Base-by-base conservation (phyloP, 1,139 yeast genomes). In the Suhomyces wounanorum region DNA sequence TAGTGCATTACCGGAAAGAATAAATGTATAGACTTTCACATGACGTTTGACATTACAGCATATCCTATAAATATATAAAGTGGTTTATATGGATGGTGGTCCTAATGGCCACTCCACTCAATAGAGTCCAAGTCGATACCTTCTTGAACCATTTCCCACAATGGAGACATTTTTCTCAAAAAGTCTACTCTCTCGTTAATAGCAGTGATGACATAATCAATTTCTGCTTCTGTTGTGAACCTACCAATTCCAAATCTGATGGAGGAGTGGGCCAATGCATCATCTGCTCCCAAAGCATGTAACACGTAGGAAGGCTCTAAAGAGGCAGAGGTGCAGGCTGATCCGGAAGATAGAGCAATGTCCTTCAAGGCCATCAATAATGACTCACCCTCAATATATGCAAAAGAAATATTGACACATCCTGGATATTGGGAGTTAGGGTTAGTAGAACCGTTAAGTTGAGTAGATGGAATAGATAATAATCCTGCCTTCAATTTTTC, bases 111-210 rank as follows among this genome's bases (percentile, higher is more conserved):
- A 52, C 96, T 89, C 99, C 99, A 94, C 74, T 94, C 96, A 64
- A 94, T 94, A 43, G 96, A 81, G 64, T 87, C 82, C 68, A 95
- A 79, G 66, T 94, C 99, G 65, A 94, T 92, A 58, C 99, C 99
- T 59, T 94, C 99, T 72, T 94, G 97, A 50, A 90, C 97, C 98
- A 94, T 92, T 74, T 94, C 99, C 98, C 98, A 94, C 61, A 94
- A 79, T 49, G 99, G 99, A 48, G 96, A 86, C 75, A 94, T 79
- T 65, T 91, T 95, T 70, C 99, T 83, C 66, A 94, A 81, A 71
- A 90, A 91, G 55, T 86, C 87, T 48, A 94, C 99, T 71, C 97
- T 83, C 68, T 89, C 92, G 50, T 83, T 79, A 54, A 94, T 91
- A 23, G 97, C 96, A 56, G 86, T 78, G 57, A 92, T 79, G 43